A percentile compares a stretch with the other conserved stretches of the same genome.
Evolutionary conservation across 2,329 filamentous ascomycete genomes (phyloP).

Genomic region (Verticillium tricorpus): DNA sequence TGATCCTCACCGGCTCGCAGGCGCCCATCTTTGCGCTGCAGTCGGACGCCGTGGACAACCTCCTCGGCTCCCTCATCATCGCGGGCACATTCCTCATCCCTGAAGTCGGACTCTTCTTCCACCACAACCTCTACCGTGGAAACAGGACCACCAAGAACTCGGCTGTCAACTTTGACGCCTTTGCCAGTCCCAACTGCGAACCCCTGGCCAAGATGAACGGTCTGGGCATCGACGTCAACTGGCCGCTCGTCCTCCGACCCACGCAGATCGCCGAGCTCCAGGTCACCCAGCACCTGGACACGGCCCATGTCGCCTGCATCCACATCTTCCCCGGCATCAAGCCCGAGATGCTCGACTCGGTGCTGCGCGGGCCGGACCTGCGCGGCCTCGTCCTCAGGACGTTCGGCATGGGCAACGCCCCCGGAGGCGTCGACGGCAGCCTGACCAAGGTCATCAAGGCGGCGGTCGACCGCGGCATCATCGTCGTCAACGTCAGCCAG

Average conservation of each 20-base stretch:
- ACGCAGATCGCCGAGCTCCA: slow-evolving; percentile 69
- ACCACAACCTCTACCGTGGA: slow-evolving; percentile 83
- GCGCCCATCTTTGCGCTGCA: slow-evolving; percentile 88
- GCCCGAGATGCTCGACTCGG: slow-evolving; percentile 87
- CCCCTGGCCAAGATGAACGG: slow-evolving; percentile 79
- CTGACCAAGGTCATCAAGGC: slow-evolving; percentile 73
- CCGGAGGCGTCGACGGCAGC: slow-evolving; percentile 72
- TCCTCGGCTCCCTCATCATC: slow-evolving; percentile 82
- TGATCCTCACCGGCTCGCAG: slow-evolving; percentile 78
- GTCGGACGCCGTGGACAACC: slow-evolving; percentile 86
- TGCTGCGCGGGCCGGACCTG: slow-evolving; percentile 70
- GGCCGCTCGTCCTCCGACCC: slow-evolving; percentile 71
- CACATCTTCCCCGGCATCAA: slow-evolving; percentile 90
- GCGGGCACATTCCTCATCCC: slow-evolving; percentile 91
- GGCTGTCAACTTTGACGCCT: slow-evolving; percentile 80
- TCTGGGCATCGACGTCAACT: slow-evolving; percentile 74
- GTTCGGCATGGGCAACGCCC: slow-evolving; percentile 89
- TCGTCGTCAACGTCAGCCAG: slow-evolving; percentile 89
- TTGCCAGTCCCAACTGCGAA: slow-evolving; percentile 80
- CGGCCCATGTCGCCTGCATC: slow-evolving; percentile 82
- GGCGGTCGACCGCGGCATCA: slow-evolving; percentile 74
- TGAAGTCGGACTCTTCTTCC: slow-evolving; percentile 91
- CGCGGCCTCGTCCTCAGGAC: slow-evolving; percentile 84
- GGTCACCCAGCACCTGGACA: slow-evolving; percentile 72
- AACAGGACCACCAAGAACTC: slow-evolving; percentile 87